phyloP scores from a whole-genome alignment of 73 alveolate species.

The Paramecium pentaurelia region DNA sequence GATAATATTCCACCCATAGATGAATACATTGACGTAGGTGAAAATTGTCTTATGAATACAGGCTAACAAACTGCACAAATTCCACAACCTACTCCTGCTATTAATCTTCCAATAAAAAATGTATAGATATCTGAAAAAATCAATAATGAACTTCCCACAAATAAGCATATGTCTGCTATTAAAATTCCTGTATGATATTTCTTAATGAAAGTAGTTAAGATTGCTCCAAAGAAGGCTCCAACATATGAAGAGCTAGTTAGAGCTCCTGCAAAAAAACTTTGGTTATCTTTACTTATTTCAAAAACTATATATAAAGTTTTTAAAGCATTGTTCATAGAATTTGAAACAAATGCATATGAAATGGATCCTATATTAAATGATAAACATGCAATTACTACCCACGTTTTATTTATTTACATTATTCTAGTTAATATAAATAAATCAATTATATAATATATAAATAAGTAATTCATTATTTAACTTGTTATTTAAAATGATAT shows the following conservation, averaged over 20 bases:
- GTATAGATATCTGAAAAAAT: neutral
- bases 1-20: neutral
- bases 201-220: neutral
- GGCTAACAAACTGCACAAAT: neutral
- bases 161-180: neutral
- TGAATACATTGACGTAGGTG: neutral
- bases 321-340: constrained; percentile 22
- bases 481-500: no score
- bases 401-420: neutral
- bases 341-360: constrained; percentile 10
- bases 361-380: neutral
- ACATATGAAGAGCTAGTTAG: neutral
- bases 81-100: constrained; percentile 28
- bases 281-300: neutral
- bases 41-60: neutral
- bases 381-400: neutral
- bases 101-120: neutral
- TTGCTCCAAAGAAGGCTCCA: constrained; percentile 28
- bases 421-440: neutral
- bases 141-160: neutral
- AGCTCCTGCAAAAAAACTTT: neutral
- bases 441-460: neutral
- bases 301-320: neutral
- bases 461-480: no score
- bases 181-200: neutral